Percentiles rank a stretch among this genome's conserved stretches.
These are phyloP conservation scores for Magnolia kwangsiensis DNA, from an alignment of 164 flowering plant species.

Conservation along the genomic window DNA sequence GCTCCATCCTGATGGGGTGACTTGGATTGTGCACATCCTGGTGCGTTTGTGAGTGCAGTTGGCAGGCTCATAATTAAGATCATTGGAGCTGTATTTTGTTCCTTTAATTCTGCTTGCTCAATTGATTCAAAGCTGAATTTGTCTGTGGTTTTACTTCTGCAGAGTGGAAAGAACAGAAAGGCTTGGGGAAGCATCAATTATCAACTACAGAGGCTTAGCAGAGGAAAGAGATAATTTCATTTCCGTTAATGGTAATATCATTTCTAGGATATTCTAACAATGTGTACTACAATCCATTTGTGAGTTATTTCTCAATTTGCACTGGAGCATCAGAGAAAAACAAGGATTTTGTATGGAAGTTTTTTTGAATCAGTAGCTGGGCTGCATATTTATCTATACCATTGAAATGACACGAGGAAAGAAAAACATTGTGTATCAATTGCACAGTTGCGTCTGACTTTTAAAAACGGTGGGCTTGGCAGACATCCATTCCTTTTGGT, in stretches of 20 bases:
- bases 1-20: background rate
- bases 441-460: background rate
- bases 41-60: too few species aligned
- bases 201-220: conserved; percentile 70
- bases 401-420: background rate
- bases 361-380: too few species aligned
- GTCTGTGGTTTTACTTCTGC: conserved; percentile 15
- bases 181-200: conserved; percentile 68
- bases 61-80: too few species aligned
- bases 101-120: background rate
- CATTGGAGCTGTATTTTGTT: background rate
- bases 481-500: background rate
- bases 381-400: background rate
- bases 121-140: background rate
- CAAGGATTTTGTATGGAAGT: too few species aligned
- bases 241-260: background rate
- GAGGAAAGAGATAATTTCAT: conserved; percentile 43
- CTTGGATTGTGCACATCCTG: background rate
- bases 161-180: conserved; percentile 38
- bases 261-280: background rate
- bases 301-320: conserved; percentile 3
- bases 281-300: background rate
- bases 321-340: too few species aligned
- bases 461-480: background rate
- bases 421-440: background rate